Evolutionary conservation across 352 stramenopile genomes (phyloP), one percentile per base, ranked within the genome.

Genomic region (Globisporangium canariense): DNA sequence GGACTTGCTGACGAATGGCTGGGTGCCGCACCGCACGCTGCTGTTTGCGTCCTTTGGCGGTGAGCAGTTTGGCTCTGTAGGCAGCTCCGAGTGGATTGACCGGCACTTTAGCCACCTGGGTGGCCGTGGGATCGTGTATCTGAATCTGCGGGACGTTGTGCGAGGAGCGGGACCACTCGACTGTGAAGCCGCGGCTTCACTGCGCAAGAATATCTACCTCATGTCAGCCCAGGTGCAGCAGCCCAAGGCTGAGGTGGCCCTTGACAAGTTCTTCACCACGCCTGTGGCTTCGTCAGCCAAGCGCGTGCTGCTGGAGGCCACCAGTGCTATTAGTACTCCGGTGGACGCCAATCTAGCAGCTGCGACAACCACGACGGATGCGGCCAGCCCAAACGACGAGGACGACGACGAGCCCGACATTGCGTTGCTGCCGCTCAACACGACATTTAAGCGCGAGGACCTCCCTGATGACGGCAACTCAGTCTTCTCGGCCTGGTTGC

Each of bases 31-130:
- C 46, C 83, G 86, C 36, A 93, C 86, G 50, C 56, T 95, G 45
- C 67, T 95, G 25, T 70, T 95, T 20, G 83, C 83, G 20, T 91
- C 79, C 2, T 91, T 93, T 47, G 84, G 87, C 40, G 86, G 81
- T 25, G 83, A 93, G 57, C 82, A 93, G 65, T 93, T 88, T 59
- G 86, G 86, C 16, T 81, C 84, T 0, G 83, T 93, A 10, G 86
- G 86, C 22, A 92, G 79, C 49, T 92, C 86, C 2, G 79, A 91
- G 64, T 93, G 86, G 86, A 93, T 94, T 52, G 85, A 94, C 34
- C 79, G 79, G 18, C 83, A 92, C 62, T 78, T 80, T n/a, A 82
- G 78, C 46, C 78, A 87, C 56, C 71, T 89, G 38, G 70, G 71
- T 4, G 78, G 80, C 14, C 83, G 80, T 36, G 85, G 79, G 4